Base-by-base conservation (phyloP, 768 basidiomycete species). In the Suillus alpinus region DNA sequence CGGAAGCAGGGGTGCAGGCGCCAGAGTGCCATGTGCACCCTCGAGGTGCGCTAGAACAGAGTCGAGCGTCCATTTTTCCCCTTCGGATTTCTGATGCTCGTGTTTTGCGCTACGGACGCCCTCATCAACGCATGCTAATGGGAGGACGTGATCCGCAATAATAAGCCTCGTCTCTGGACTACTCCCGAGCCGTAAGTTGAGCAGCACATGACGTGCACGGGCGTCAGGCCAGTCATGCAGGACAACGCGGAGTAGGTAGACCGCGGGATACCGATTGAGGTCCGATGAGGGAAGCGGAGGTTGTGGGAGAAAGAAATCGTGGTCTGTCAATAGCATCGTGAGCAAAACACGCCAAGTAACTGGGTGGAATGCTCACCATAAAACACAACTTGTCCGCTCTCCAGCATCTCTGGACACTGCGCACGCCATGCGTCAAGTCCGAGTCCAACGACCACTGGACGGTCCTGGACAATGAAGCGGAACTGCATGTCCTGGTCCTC, bases 191-290 rank as follows among this genome's bases (percentile, higher is more conserved):
- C 81, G 75, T 4, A 85, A 74, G 31, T 78, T 79, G 20, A 76
- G 68, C 47, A 84, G 69, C 46, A 85, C 82, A 40, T 75, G 76
- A 26, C 62, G 63, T 23, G 83, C 84, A 63, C 75, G 80, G 1
- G 75, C 76, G 63, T 92, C 87, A 1, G 89, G 86, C 90, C 91
- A 92, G 67, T 93, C 91, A 65, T 93, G 91, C 37, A 89, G 76
- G 41, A 91, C 82, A 20, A 86, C 85, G 26, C 90, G 83, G 34
- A 91, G 76, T 37, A 92, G 76, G 68, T 86, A 93, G 6, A 91
- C 84, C 0, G 87, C 81, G 61, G 87, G 78, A 57, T 82, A 65
- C 59, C 66, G 71, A 56, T 77, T 68, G 3, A 58, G 13, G 18
- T 71, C 65, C 44, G 58, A 57, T 32, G 52, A 46, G 2, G 81